Base-by-base conservation (phyloP, 768 basidiomycete genomes). In the Lactarius quietus region DNA sequence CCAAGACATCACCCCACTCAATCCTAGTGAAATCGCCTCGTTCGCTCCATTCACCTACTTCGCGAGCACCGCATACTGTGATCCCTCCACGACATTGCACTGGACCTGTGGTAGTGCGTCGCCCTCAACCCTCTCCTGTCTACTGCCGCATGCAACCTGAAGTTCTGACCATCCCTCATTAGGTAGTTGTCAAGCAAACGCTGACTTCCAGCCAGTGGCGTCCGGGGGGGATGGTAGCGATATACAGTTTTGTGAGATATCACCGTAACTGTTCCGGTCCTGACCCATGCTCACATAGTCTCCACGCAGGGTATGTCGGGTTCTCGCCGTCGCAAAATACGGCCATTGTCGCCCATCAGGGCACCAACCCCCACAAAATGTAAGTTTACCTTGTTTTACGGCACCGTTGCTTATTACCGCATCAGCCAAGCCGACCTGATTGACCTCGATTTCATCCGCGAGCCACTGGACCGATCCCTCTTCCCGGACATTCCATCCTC, bases 291-390 rank as follows among this genome's bases (percentile, higher is more conserved):
- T 61, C 26, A 43, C 31, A 15, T 23, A 31, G 10, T 9, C 23
- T 17, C 18, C 43, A 7, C 35, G n/a, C 55, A 84, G 83, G 82
- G 83, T 84, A 74, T 62, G 84, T 85, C 31, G 84, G 83, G n/a
- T 84, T 76, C 65, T 80, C 80, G 61, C 78, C 82, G 0, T 72
- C 66, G 1, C 70, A 80, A 36, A 59, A 71, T 14, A 74, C 69
- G 0, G 74, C 77, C 53, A 72, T 79, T 36, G 78, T 79, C 3
- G 70, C 74, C 10, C 77, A 79, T 67, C 76, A 79, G 62, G 78
- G 78, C 15, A 79, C 78, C 6, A 68, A 78, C 51, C 68, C 74
- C 20, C 52, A 18, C 12, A 28, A 75, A 57, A 38, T 79, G 78
- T 78, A 36, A 59, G 73, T 60, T 1, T 10, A 14, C 8, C 29